phyloP scores from a whole-genome alignment of 257 asterid species.

The Capsicum chinense region DNA sequence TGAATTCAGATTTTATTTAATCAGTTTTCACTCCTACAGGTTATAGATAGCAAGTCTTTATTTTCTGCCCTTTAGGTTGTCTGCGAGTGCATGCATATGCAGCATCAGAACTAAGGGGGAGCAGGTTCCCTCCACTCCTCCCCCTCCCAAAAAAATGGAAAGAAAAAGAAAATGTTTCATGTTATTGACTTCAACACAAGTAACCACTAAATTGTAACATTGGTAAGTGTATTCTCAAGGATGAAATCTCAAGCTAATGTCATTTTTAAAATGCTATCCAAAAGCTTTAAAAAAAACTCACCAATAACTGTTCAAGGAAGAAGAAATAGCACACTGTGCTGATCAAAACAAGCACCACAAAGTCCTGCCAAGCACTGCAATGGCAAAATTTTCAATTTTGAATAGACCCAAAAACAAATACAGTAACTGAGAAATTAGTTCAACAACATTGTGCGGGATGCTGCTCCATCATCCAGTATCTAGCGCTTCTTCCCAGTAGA shows the following conservation, averaged over 20 bases:
- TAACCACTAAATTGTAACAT: slow-evolving; percentile 1
- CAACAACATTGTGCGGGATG: neutral
- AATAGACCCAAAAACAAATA: slow-evolving; percentile 29
- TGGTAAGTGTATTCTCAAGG: neutral
- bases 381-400: slow-evolving; percentile 28
- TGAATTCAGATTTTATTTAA: neutral
- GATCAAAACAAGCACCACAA: slow-evolving; percentile 90
- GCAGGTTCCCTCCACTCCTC: too few relatives aligned
- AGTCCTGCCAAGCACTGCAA: slow-evolving; percentile 95
- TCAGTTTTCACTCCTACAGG: neutral
- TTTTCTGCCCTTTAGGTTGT: neutral
- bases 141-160: neutral
- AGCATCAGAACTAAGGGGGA: neutral
- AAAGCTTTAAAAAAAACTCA: slow-evolving; percentile 42
- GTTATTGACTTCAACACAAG: neutral
- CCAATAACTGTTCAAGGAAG: slow-evolving; percentile 94
- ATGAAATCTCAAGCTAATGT: neutral
- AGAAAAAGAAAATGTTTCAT: neutral
- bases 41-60: neutral
- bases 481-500: slow-evolving; percentile 20
- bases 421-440: neutral
- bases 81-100: neutral
- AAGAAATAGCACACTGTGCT: slow-evolving; percentile 96
- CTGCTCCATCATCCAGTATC: neutral
- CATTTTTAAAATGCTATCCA: slow-evolving; percentile 13